Conservation (phyloP, 352 stramenopile genomes). For the Globisporangium sylvaticum region DNA sequence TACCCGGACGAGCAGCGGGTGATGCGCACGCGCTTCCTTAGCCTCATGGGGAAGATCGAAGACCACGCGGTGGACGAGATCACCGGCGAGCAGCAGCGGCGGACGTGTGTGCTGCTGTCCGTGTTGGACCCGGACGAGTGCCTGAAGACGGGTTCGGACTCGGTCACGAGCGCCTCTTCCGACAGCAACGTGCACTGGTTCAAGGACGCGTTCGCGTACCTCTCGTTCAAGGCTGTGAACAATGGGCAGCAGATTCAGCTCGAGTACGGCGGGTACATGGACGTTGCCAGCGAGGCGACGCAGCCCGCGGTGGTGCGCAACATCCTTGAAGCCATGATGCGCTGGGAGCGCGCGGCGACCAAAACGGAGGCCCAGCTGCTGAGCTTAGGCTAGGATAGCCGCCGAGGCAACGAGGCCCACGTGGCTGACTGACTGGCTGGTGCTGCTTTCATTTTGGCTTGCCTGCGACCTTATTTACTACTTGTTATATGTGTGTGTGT, state of each 20-base stretch:
- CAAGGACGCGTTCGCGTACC: conserved; percentile 31
- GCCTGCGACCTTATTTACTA: background rate
- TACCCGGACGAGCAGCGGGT: conserved; percentile 31
- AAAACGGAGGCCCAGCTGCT: background rate
- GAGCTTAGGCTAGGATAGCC: background rate
- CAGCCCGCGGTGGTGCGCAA: conserved; percentile 26
- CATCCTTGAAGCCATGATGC: conserved; percentile 25
- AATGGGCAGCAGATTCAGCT: conserved; percentile 31
- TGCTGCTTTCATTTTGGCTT: background rate
- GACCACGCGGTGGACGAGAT: conserved; percentile 26
- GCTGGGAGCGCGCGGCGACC: conserved; percentile 17
- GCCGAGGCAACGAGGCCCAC: background rate
- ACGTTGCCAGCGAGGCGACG: conserved; percentile 24
- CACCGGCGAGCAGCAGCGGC: conserved; percentile 19
- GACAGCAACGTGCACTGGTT: conserved; percentile 25
- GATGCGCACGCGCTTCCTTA: conserved; percentile 30
- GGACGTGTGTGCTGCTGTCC: conserved; percentile 24
- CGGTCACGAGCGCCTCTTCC: conserved; percentile 11
- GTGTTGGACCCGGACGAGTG: conserved; percentile 29
- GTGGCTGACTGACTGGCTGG: background rate
- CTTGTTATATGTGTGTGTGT: background rate
- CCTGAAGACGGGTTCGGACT: conserved; percentile 19
- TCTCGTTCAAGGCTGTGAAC: conserved; percentile 36
- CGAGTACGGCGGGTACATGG: conserved; percentile 32
- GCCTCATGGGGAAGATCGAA: conserved; percentile 26